Conservation (phyloP, 371 early-diverging fungal species). For the Cladochytrium tenue region DNA sequence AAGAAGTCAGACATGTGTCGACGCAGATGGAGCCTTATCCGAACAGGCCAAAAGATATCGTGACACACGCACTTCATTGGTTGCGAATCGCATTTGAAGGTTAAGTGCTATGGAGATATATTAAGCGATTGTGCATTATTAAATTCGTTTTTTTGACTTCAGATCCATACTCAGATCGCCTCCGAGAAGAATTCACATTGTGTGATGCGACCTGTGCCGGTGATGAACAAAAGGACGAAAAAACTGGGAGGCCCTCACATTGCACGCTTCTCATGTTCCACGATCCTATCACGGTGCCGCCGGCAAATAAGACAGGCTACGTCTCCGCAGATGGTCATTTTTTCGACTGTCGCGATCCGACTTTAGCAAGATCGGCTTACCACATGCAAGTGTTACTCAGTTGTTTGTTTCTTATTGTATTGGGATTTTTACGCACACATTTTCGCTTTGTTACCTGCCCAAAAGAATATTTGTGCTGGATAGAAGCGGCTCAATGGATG, state of each 20-base stretch:
- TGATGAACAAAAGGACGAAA: slow-evolving; percentile 23
- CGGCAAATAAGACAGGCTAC: slow-evolving; percentile 22
- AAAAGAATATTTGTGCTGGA: slow-evolving; percentile 34
- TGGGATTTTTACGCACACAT: too few species aligned
- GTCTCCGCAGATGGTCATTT: slow-evolving; percentile 4
- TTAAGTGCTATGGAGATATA: too few species aligned
- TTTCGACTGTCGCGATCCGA: background rate
- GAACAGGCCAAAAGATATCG: slow-evolving; percentile 3
- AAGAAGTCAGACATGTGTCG: slow-evolving; percentile 4
- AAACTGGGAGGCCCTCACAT: slow-evolving; percentile 16
- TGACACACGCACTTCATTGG: slow-evolving; percentile 22
- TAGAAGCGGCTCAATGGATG: slow-evolving; percentile 22
- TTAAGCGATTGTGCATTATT: too few species aligned
- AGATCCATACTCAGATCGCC: slow-evolving; percentile 28
- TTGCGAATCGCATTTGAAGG: slow-evolving; percentile 29
- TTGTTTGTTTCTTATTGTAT: background rate
- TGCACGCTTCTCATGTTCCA: slow-evolving; percentile 34
- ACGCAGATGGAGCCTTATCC: slow-evolving; percentile 5
- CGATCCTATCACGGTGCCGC: background rate
- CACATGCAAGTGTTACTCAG: background rate
- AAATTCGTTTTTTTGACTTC: too few species aligned
- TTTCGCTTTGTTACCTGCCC: too few species aligned
- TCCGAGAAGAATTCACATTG: slow-evolving; percentile 23
- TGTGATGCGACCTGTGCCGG: slow-evolving; percentile 27
- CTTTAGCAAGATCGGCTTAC: background rate